phyloP scores from a whole-genome alignment of 345 rosid species.

The Jatropha curcas region DNA sequence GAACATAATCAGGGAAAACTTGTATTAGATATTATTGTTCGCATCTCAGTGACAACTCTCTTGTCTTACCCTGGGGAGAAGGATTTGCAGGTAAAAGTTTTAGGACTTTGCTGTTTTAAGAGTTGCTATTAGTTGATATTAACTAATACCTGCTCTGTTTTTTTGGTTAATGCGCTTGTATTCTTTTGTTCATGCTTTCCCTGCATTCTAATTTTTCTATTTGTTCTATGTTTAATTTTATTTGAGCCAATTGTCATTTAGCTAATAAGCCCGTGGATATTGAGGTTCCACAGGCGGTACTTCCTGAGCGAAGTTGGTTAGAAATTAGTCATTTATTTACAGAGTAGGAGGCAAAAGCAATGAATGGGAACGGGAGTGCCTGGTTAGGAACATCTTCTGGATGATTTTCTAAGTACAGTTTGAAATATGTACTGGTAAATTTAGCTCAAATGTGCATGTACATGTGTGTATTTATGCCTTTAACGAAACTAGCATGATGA shows the following conservation, averaged over 20 bases:
- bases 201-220: neutral
- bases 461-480: neutral
- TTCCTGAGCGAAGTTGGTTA: neutral
- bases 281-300: too few species aligned
- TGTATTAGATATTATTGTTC: constrained; percentile 81
- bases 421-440: neutral
- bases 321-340: neutral
- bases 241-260: too few species aligned
- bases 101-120: constrained; percentile 10
- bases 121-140: constrained; percentile 8
- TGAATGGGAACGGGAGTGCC: neutral
- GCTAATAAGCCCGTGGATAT: too few species aligned
- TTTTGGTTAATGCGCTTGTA: neutral
- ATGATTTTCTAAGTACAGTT: neutral
- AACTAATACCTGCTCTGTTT: constrained; percentile 6
- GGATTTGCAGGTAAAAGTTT: constrained; percentile 73
- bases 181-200: neutral
- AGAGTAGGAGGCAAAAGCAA: neutral
- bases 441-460: neutral
- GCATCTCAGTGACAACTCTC: constrained; percentile 67
- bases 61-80: constrained; percentile 94
- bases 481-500: neutral
- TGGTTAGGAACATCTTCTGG: neutral
- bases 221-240: neutral
- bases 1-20: constrained; percentile 76